Evolutionary conservation across 2,329 filamentous ascomycete species (phyloP), one percentile per base, ranked within the genome.

Genomic region (Neofusicoccum umdonicola): DNA sequence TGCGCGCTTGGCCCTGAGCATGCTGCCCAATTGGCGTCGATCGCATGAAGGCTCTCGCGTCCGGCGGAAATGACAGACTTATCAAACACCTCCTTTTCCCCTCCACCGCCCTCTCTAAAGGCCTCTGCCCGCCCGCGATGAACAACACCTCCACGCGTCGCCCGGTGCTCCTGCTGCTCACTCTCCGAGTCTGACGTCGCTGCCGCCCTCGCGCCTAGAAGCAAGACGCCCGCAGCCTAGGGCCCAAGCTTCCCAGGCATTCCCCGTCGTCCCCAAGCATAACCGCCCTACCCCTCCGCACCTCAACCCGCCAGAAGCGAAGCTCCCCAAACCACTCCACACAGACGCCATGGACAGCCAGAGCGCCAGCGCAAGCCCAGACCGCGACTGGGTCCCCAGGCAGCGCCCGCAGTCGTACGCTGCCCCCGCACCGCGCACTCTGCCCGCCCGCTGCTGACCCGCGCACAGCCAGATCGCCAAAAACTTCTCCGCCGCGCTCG

Each of bases 401-500:
- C 87, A 85, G 73, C 90, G 92, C 69, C 92, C 92, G 69, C 90
- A 94, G 81, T 95, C 92, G 91, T 95, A 83, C 78, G 91, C 39
- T 34, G 39, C 41, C 64, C 31, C 62, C 56, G 60, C 64, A 60
- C 12, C 22, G 19, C 6, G 58, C 65, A 66, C 57, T 57, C 19
- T 44, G 64, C 66, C 51, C 52, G 64, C 45, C 64, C 27, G 34
- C 31, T 51, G 27, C 57, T 56, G 37, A 48, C 35, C 34, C 27
- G 48, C 34, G 39, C 61, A 34, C 78, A 97, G 93, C 68, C 95
- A 91, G 67, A 88, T 97, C 78, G 93, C 93, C 62, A 90, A 88
- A 71, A 92, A 90, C 74, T 97, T 97, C 80, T 94, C 92, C 66
- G 83, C 88, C 50, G 91, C 94, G 76, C 84, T 97, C 67, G 90